Conservation (phyloP, 805 yeast genomes). For the Soucietia sequanensis region DNA sequence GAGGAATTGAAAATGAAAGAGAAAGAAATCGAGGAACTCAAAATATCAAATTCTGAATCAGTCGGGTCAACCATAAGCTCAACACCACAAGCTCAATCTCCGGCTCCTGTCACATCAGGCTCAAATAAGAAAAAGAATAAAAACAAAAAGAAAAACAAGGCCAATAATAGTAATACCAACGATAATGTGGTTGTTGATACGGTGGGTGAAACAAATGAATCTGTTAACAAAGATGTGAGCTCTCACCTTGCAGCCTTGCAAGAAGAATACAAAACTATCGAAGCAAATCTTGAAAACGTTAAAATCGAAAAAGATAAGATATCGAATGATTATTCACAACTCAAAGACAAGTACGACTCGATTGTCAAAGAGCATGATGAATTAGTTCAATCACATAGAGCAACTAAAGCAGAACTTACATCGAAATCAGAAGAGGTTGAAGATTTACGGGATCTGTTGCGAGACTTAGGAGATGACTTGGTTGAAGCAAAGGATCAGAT, state of each 20-base stretch:
- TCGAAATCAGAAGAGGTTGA: constrained; percentile 62
- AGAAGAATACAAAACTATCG: constrained; percentile 1
- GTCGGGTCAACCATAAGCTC: no score
- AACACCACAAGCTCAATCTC: no score
- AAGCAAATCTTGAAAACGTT: constrained; percentile 4
- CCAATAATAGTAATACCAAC: no score
- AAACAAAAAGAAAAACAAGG: constrained; percentile 7
- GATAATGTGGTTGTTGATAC: no score
- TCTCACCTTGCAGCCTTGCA: constrained; percentile 3
- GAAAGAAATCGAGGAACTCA: no score
- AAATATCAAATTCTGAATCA: no score
- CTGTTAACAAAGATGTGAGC: no score
- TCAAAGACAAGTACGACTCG: constrained; percentile 15
- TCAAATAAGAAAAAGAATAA: constrained; percentile 6
- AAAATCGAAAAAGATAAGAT: constrained; percentile 5
- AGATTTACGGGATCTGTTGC: constrained; percentile 70
- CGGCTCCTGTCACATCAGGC: constrained; percentile 5
- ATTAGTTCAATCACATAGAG: constrained; percentile 13
- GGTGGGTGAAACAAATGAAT: no score
- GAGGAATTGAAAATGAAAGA: constrained; percentile 1
- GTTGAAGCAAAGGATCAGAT: constrained; percentile 65
- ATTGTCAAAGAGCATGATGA: constrained; percentile 12
- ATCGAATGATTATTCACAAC: constrained; percentile 8
- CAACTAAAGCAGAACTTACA: constrained; percentile 28
- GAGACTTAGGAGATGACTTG: constrained; percentile 74